Conservation (phyloP, 1,284 basidiomycete genomes). For the Apiotrichum akiyoshidainum region DNA sequence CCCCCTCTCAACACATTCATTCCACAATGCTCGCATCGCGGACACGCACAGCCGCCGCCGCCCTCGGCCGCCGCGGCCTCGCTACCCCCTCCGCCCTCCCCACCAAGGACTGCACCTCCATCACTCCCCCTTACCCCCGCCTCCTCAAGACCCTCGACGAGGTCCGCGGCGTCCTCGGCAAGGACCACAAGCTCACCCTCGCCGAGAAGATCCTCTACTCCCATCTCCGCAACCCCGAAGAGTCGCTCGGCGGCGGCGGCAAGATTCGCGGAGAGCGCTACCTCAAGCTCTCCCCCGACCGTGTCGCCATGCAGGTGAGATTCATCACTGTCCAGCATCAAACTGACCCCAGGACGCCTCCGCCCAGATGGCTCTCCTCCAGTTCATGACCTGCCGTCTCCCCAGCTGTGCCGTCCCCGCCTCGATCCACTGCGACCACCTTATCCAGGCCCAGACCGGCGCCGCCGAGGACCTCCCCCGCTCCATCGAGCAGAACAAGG, state of each 20-base stretch:
- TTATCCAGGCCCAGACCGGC: slow-evolving; percentile 71
- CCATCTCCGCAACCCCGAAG: slow-evolving; percentile 78
- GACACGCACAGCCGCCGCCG: slow-evolving; percentile 15
- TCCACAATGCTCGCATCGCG: slow-evolving; percentile 18
- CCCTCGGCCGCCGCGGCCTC: slow-evolving; percentile 28
- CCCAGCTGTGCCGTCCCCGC: slow-evolving; percentile 76
- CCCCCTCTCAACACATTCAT: too few species aligned
- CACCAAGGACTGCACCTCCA: slow-evolving; percentile 57
- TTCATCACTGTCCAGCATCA: not conserved
- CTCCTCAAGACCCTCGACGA: slow-evolving; percentile 71
- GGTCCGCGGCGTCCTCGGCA: slow-evolving; percentile 70
- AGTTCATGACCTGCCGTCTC: slow-evolving; percentile 98
- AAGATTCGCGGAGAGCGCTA: slow-evolving; percentile 81
- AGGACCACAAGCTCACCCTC: slow-evolving; percentile 63
- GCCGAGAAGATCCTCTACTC: slow-evolving; percentile 98
- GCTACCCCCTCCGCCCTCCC: slow-evolving; percentile 46
- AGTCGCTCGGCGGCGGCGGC: slow-evolving; percentile 63
- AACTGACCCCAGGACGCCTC: slow-evolving; percentile 67
- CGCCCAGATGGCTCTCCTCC: slow-evolving; percentile 88
- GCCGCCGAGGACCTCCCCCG: slow-evolving; percentile 48
- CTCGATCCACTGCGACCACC: slow-evolving; percentile 94
- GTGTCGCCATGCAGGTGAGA: slow-evolving; percentile 87
- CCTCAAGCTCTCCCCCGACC: slow-evolving; percentile 82
- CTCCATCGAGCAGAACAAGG: slow-evolving; percentile 84
- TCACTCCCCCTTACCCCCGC: slow-evolving; percentile 81